These are phyloP conservation scores for Nephelium lappaceum DNA, from an alignment of 345 rosid genomes.

Conservation along the genomic window DNA sequence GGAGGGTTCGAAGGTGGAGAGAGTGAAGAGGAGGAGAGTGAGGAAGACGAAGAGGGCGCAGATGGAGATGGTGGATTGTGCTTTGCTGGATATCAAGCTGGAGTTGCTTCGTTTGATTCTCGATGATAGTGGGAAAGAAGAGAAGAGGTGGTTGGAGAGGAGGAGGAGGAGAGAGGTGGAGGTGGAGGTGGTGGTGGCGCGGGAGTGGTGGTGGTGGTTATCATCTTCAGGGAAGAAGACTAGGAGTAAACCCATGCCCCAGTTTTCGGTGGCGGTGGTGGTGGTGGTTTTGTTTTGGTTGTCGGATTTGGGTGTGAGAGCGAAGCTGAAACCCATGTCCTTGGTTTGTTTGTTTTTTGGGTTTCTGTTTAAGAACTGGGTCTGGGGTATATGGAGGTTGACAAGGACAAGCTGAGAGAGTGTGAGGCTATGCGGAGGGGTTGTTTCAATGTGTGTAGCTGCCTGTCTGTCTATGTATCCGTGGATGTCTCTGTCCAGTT, in stretches of 20 bases:
- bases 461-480: too few relatives aligned
- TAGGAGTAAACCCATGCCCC: conserved; percentile 70
- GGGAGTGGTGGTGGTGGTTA: conserved; percentile 5
- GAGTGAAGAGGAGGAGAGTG: conserved; percentile 80
- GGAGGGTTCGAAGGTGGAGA: conserved; percentile 85
- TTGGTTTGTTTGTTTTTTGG: too few relatives aligned
- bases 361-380: too few relatives aligned
- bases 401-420: background rate
- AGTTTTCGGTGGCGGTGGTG: conserved; percentile 20
- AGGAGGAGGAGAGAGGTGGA: conserved; percentile 20
- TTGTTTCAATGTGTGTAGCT: too few relatives aligned
- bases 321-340: conserved; percentile 32
- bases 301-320: conserved; percentile 13
- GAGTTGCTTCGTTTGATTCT: conserved; percentile 46
- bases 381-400: background rate
- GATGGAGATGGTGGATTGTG: conserved; percentile 83
- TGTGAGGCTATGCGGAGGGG: background rate
- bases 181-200: background rate
- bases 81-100: conserved; percentile 55
- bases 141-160: background rate
- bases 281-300: background rate
- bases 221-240: conserved; percentile 76
- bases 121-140: background rate
- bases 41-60: conserved; percentile 68
- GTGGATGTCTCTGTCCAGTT: too few relatives aligned